A percentile compares a stretch with the other conserved stretches of the same genome.
phyloP scores from a whole-genome alignment of 108 stramenopile species.

The Nitzschia putrida region DNA sequence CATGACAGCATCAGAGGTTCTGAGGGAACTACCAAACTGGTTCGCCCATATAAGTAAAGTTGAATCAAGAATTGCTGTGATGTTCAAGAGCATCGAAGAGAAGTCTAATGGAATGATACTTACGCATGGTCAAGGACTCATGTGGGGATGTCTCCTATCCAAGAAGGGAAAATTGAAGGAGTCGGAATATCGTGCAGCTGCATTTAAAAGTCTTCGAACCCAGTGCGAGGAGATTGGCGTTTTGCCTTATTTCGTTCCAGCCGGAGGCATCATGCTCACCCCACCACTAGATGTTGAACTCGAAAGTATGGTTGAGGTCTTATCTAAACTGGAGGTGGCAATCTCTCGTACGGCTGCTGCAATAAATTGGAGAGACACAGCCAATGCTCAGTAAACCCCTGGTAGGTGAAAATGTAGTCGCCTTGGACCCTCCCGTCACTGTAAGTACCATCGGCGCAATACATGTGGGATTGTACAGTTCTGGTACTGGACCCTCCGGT shows the following conservation, averaged over 20 bases:
- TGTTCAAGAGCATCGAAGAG: conserved; percentile 26
- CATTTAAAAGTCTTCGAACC: conserved; percentile 31
- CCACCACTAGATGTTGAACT: conserved; percentile 51
- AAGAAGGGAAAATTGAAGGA: conserved; percentile 34
- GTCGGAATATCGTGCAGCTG: conserved; percentile 5
- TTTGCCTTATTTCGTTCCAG: conserved; percentile 61
- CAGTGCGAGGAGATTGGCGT: conserved; percentile 44
- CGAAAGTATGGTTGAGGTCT: conserved; percentile 44
- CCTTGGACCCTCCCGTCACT: too few relatives aligned
- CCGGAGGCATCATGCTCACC: conserved; percentile 63
- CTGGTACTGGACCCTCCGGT: too few relatives aligned
- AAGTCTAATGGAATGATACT: conserved; percentile 43
- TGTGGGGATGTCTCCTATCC: conserved; percentile 61
- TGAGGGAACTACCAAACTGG: conserved; percentile 43
- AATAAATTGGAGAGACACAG: conserved; percentile 39
- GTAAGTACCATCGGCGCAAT: too few relatives aligned
- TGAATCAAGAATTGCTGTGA: conserved; percentile 46
- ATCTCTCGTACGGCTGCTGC: conserved; percentile 40
- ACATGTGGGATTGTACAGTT: too few relatives aligned
- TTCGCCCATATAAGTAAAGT: conserved; percentile 31
- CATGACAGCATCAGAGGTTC: conserved; percentile 54
- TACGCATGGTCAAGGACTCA: conserved; percentile 55
- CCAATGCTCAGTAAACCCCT: too few relatives aligned
- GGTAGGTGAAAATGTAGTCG: too few relatives aligned
- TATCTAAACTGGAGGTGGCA: conserved; percentile 39